phyloP scores from a whole-genome alignment of 1,139 yeast genomes.

The Zygoascus sp. region DNA sequence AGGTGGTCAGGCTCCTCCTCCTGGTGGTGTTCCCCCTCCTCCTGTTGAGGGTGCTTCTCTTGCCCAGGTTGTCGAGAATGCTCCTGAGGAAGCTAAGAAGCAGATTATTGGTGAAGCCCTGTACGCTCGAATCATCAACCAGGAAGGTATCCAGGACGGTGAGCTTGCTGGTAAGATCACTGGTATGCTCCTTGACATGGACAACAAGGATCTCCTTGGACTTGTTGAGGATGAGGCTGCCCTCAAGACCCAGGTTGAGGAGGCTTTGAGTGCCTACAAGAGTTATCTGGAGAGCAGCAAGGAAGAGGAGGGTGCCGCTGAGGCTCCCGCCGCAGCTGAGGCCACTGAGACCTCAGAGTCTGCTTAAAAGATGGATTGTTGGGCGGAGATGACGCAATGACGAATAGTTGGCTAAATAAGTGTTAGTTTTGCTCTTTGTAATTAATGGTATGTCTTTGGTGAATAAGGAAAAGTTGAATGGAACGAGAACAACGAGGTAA shows the following conservation, averaged over 20 bases:
- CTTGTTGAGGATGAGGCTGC: conserved; percentile 80
- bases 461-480: neutral
- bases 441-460: conserved; percentile 6
- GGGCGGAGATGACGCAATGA: neutral
- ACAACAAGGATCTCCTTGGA: conserved; percentile 83
- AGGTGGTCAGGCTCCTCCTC: conserved; percentile 18
- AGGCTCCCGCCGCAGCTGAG: neutral
- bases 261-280: conserved; percentile 76
- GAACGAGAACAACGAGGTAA: too few species aligned
- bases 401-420: conserved; percentile 8
- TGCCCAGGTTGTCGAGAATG: conserved; percentile 36
- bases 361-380: conserved; percentile 1
- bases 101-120: conserved; percentile 96
- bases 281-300: conserved; percentile 33
- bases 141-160: conserved; percentile 78
- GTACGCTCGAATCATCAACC: conserved; percentile 88
- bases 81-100: conserved; percentile 80
- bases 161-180: conserved; percentile 99
- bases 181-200: conserved; percentile 97
- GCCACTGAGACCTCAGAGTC: neutral
- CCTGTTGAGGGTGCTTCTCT: conserved; percentile 26
- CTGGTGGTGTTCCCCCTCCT: conserved; percentile 19
- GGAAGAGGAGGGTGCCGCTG: conserved; percentile 16
- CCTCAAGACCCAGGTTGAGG: conserved; percentile 88
- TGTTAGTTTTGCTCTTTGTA: conserved; percentile 6